Percentiles rank a stretch among this genome's conserved stretches.
These are phyloP conservation scores for Hypoxylon perforatum DNA, from an alignment of 495 filamentous ascomycete species.

Conservation along the genomic window DNA sequence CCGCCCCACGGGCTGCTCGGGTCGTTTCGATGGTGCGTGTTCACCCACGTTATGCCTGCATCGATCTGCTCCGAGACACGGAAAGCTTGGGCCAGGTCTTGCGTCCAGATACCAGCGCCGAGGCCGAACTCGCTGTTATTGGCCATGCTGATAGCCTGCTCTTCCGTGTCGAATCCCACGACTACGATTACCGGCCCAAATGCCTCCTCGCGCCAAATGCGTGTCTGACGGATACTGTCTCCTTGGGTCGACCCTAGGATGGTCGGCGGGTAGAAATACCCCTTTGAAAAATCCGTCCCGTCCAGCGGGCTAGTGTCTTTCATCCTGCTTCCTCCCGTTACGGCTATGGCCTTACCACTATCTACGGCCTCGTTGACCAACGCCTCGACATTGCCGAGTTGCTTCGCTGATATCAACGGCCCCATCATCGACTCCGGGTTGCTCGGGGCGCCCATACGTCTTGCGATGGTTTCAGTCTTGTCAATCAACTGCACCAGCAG, in stretches of 20 bases:
- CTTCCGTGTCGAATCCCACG: conserved; percentile 59
- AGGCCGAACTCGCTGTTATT: conserved; percentile 64
- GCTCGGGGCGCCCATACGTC: conserved; percentile 62
- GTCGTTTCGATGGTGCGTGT: conserved; percentile 70
- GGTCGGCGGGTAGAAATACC: conserved; percentile 70
- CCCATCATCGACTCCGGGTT: conserved; percentile 59
- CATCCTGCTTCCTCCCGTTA: conserved; percentile 51
- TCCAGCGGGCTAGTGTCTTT: conserved; percentile 45
- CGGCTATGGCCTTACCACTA: conserved; percentile 46
- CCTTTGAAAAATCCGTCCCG: conserved; percentile 53
- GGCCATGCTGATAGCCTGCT: conserved; percentile 57
- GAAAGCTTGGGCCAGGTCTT: conserved; percentile 67
- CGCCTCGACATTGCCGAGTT: conserved; percentile 49
- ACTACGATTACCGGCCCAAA: conserved; percentile 65
- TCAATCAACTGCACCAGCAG: conserved; percentile 51
- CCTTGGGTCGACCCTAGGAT: conserved; percentile 53
- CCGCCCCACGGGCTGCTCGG: conserved; percentile 71
- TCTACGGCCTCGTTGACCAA: conserved; percentile 50
- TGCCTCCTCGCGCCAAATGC: conserved; percentile 58
- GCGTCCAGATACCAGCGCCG: conserved; percentile 68
- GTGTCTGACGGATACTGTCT: conserved; percentile 35
- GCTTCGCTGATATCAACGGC: conserved; percentile 52
- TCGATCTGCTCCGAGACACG: conserved; percentile 66
- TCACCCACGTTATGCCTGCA: conserved; percentile 71
- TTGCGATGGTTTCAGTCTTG: conserved; percentile 53